Percentiles rank a stretch among this genome's conserved stretches.
Conservation (phyloP, 768 basidiomycete species). For the Boletus barrowsii region DNA sequence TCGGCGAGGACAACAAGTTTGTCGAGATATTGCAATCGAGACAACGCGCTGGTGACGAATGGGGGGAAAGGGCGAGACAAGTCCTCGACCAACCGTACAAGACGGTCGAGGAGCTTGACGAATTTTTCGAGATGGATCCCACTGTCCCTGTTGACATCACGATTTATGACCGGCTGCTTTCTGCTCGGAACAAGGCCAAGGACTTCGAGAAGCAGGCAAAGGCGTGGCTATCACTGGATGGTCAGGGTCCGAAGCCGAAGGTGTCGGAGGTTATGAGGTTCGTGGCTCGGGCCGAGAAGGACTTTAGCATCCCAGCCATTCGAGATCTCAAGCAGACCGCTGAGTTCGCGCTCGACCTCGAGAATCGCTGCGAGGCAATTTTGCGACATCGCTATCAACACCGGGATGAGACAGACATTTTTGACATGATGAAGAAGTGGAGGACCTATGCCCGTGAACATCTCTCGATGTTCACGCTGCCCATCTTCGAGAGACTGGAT, state of each 20-base stretch:
- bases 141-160: constrained; percentile 68
- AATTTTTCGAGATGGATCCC: constrained; percentile 62
- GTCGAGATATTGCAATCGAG: constrained; percentile 63
- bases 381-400: constrained; percentile 59
- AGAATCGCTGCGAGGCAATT: constrained; percentile 71
- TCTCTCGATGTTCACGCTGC: constrained; percentile 68
- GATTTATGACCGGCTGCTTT: constrained; percentile 63
- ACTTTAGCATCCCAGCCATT: constrained; percentile 68
- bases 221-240: constrained; percentile 62
- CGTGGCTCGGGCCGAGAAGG: constrained; percentile 68
- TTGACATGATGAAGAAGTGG: constrained; percentile 74
- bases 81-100: constrained; percentile 68
- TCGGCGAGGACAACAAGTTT: constrained; percentile 62
- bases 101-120: constrained; percentile 73
- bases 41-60: constrained; percentile 65
- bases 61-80: constrained; percentile 69
- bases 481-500: constrained; percentile 70
- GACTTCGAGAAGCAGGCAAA: constrained; percentile 80
- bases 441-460: constrained; percentile 66
- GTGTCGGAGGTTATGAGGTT: constrained; percentile 68
- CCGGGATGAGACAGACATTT: constrained; percentile 59
- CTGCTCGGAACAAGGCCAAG: constrained; percentile 62
- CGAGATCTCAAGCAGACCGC: constrained; percentile 65
- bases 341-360: constrained; percentile 75
- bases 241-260: constrained; percentile 54